A percentile compares a stretch with the other conserved stretches of the same genome.
Conservation (phyloP, 352 stramenopile genomes). For the Aphanomyces astaci region DNA sequence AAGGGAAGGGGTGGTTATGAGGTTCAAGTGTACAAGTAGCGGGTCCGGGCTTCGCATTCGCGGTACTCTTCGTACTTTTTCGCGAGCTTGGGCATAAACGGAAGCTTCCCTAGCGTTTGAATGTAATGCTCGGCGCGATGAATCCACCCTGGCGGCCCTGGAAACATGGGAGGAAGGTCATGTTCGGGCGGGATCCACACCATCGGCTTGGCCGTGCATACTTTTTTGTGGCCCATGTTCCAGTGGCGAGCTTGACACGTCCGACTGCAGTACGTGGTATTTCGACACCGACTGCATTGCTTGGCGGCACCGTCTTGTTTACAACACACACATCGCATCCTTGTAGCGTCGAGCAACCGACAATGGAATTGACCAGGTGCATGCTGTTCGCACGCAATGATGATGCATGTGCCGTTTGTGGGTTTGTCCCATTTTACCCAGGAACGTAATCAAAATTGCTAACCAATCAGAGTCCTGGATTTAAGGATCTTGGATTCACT, state of each 20-base stretch:
- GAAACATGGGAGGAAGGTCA: slow-evolving; percentile 12
- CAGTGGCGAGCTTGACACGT: slow-evolving; percentile 20
- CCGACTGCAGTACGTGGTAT: slow-evolving; percentile 18
- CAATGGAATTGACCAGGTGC: no score
- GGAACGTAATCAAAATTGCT: no score
- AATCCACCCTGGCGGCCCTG: slow-evolving; percentile 13
- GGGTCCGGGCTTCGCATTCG: not conserved
- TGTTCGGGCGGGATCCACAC: slow-evolving; percentile 11
- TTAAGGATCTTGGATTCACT: no score
- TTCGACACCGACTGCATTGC: slow-evolving; percentile 20
- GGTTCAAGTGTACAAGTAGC: slow-evolving; percentile 12
- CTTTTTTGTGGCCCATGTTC: slow-evolving; percentile 19
- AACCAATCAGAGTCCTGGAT: no score
- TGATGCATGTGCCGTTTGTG: not conserved
- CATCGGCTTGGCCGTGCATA: slow-evolving; percentile 8
- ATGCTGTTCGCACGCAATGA: not conserved
- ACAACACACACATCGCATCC: slow-evolving; percentile 16
- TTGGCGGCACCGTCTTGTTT: slow-evolving; percentile 15
- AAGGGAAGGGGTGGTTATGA: not conserved
- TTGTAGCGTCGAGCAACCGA: not conserved
- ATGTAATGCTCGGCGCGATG: not conserved
- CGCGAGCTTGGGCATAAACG: slow-evolving; percentile 2
- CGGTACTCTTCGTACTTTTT: slow-evolving; percentile 17
- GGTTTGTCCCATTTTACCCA: slow-evolving; percentile 5
- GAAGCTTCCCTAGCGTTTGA: slow-evolving; percentile 1